Evolutionary conservation across 257 asterid species (phyloP).

Genomic region (Mentha longifolia): DNA sequence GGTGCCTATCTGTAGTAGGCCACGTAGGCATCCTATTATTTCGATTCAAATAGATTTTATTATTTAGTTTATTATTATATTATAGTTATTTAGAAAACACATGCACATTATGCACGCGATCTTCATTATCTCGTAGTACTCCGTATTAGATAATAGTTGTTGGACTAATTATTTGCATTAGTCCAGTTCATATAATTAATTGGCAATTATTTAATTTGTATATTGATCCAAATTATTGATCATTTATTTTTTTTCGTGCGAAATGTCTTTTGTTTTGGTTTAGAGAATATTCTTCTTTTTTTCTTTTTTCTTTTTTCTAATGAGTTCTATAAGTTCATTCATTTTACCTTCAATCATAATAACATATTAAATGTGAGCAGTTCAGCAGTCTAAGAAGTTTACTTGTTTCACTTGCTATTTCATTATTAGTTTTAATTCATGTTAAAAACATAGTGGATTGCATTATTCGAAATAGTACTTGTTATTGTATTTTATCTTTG

Average conservation of each 20-base stretch:
- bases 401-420: background rate
- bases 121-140: background rate
- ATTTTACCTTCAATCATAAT: too few species aligned
- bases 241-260: background rate
- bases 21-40: background rate
- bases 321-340: background rate
- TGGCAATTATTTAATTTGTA: background rate
- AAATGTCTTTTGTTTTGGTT: background rate
- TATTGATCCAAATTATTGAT: background rate
- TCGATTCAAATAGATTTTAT: background rate
- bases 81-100: background rate
- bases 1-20: slow-evolving; percentile 1
- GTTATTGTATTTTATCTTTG: too few species aligned
- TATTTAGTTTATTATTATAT: background rate
- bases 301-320: background rate
- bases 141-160: background rate
- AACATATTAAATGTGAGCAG: too few species aligned
- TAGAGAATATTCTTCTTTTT: background rate
- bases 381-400: too few species aligned
- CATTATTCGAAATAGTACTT: too few species aligned
- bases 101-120: background rate
- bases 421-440: background rate
- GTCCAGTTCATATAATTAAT: background rate
- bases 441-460: too few species aligned
- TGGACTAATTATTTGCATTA: background rate